phyloP scores from a whole-genome alignment of 768 basidiomycete species.

The Fistulinella prunicolor region DNA sequence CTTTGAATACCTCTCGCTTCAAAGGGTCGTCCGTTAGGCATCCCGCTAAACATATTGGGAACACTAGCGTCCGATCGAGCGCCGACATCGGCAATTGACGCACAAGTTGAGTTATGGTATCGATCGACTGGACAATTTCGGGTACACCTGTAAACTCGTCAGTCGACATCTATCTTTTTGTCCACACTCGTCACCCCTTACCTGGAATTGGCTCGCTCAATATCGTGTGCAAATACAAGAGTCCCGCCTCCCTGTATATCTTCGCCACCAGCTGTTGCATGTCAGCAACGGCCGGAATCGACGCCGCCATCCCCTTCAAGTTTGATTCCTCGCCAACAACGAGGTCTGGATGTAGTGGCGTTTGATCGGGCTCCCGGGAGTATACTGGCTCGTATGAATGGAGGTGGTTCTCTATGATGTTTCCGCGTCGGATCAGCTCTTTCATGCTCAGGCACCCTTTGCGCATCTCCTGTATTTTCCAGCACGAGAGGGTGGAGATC shows the following conservation, averaged over 20 bases:
- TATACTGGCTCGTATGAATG: conserved; percentile 38
- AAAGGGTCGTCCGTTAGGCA: conserved; percentile 66
- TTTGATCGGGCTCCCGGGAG: conserved; percentile 32
- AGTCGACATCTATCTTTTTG: background rate
- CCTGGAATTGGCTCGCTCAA: conserved; percentile 69
- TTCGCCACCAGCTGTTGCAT: conserved; percentile 46
- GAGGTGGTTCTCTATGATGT: conserved; percentile 65
- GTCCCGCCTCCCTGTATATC: conserved; percentile 63
- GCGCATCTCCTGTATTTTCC: conserved; percentile 65
- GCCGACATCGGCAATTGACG: conserved; percentile 54
- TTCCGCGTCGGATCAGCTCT: conserved; percentile 72
- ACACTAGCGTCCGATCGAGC: conserved; percentile 64
- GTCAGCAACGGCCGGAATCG: conserved; percentile 38
- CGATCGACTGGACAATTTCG: conserved; percentile 62
- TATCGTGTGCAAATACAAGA: conserved; percentile 69
- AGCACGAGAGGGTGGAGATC: conserved; percentile 66
- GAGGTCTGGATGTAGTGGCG: conserved; percentile 42
- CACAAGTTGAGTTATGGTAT: conserved; percentile 50
- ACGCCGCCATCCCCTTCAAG: conserved; percentile 28
- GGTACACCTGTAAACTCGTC: conserved; percentile 53
- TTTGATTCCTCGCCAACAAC: conserved; percentile 14
- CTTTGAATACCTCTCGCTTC: conserved; percentile 57
- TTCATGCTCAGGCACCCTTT: conserved; percentile 69
- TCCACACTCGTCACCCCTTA: conserved; percentile 35
- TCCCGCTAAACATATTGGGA: conserved; percentile 73